These are phyloP conservation scores for Pyrenophora teres DNA, from an alignment of 2,329 filamentous ascomycete species.

Conservation along the genomic window DNA sequence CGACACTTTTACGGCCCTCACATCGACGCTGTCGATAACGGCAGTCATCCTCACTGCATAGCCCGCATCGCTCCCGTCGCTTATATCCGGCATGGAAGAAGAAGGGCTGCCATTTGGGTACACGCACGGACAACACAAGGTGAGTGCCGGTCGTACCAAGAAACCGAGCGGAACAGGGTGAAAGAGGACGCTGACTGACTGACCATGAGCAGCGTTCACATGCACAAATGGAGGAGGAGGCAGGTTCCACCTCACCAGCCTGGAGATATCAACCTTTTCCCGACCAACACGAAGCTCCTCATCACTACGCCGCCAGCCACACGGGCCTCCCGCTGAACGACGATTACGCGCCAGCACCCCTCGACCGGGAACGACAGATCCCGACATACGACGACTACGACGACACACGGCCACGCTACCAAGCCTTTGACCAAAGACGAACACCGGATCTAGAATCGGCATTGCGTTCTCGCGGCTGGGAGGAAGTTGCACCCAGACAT, in stretches of 20 bases:
- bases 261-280: conserved; percentile 23
- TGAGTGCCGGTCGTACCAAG: conserved; percentile 21
- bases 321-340: conserved; percentile 3
- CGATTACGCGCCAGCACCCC: background rate
- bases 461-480: background rate
- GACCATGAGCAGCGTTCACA: conserved; percentile 38
- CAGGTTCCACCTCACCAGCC: conserved; percentile 32
- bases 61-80: conserved; percentile 3
- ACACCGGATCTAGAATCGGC: conserved; percentile 6
- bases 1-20: conserved; percentile 6
- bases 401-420: background rate
- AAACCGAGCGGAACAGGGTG: conserved; percentile 5
- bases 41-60: conserved; percentile 1
- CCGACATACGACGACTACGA: conserved; percentile 1
- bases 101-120: conserved; percentile 40
- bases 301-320: conserved; percentile 1
- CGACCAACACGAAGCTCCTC: conserved; percentile 4
- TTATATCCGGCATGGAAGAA: conserved; percentile 27
- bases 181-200: conserved; percentile 15
- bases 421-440: background rate
- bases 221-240: conserved; percentile 39
- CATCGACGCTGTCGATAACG: background rate
- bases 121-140: conserved; percentile 43
- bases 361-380: background rate
- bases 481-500: background rate